Percentiles rank a stretch among this genome's conserved stretches.
These are phyloP conservation scores for Phascolomyces articulosus DNA, from an alignment of 371 early-diverging fungal species.

Conservation along the genomic window DNA sequence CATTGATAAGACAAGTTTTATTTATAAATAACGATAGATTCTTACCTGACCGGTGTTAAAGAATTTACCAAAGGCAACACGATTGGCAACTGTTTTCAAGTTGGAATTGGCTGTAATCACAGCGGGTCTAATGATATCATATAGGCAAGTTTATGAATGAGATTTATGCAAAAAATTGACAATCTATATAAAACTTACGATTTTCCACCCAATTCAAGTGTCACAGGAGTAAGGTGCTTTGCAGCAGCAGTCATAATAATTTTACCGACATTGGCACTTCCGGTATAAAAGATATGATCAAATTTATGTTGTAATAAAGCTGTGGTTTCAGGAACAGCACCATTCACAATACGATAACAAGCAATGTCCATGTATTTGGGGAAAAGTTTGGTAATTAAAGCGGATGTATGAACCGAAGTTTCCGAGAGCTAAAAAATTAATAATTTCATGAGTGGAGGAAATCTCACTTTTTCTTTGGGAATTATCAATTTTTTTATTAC, in stretches of 20 bases:
- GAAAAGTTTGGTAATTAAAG: constrained; percentile 63
- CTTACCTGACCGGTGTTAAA: constrained; percentile 80
- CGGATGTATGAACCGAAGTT: constrained; percentile 70
- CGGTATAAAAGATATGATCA: constrained; percentile 92
- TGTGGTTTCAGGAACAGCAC: constrained; percentile 80
- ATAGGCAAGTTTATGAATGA: no score
- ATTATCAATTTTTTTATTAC: no score
- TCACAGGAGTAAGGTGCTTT: constrained; percentile 70
- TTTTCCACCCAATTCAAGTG: constrained; percentile 90
- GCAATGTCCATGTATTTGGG: constrained; percentile 74
- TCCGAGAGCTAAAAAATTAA: constrained; percentile 66
- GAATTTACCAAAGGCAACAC: constrained; percentile 82
- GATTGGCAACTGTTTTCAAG: constrained; percentile 63
- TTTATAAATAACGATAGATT: background rate
- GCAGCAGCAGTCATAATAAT: constrained; percentile 80
- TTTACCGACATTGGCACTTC: constrained; percentile 76
- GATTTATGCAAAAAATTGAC: no score
- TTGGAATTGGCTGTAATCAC: constrained; percentile 69
- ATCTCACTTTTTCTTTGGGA: no score
- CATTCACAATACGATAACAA: constrained; percentile 79
- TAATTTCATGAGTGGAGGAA: no score
- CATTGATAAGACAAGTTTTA: background rate
- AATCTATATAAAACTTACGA: constrained; percentile 32
- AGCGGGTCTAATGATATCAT: constrained; percentile 54
- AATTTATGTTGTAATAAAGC: constrained; percentile 69